Conservation (phyloP, 2,329 filamentous ascomycete species). For the Ustulina deusta region DNA sequence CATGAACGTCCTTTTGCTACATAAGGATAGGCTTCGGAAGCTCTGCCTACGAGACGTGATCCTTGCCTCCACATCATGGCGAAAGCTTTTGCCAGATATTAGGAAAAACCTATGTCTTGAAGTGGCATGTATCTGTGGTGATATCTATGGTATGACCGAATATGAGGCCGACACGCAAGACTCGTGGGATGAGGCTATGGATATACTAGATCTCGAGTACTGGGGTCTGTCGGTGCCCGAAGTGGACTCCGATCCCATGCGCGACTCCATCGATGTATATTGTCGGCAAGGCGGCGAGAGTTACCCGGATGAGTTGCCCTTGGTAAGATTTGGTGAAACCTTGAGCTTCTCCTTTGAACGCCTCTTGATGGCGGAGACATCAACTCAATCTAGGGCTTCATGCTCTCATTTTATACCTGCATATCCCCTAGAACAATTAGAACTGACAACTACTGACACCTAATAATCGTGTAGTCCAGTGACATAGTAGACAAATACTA, state of each 20-base stretch:
- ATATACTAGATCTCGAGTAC: conserved; percentile 30
- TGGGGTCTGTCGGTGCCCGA: conserved; percentile 42
- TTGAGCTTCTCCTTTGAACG: neutral
- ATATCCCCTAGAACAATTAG: neutral
- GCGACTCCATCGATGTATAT: conserved; percentile 40
- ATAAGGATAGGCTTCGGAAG: conserved; percentile 44
- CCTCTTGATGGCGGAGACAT: neutral
- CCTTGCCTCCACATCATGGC: conserved; percentile 46
- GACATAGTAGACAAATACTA: conserved; percentile 33
- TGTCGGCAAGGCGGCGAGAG: conserved; percentile 35
- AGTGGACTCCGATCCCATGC: conserved; percentile 28
- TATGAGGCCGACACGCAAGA: conserved; percentile 24
- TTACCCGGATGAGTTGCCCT: conserved; percentile 41
- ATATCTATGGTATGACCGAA: conserved; percentile 42
- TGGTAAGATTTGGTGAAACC: conserved; percentile 27
- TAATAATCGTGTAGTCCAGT: conserved; percentile 11
- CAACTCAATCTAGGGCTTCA: neutral
- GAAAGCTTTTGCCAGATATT: conserved; percentile 45
- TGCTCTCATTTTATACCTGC: neutral
- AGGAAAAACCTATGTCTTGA: conserved; percentile 42
- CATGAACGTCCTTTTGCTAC: conserved; percentile 41
- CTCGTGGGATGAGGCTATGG: neutral
- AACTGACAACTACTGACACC: conserved; percentile 6
- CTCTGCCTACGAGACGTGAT: conserved; percentile 45
- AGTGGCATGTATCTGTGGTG: conserved; percentile 45